phyloP scores from a whole-genome alignment of 202 grass and related monocot genomes.

The Setaria italica region DNA sequence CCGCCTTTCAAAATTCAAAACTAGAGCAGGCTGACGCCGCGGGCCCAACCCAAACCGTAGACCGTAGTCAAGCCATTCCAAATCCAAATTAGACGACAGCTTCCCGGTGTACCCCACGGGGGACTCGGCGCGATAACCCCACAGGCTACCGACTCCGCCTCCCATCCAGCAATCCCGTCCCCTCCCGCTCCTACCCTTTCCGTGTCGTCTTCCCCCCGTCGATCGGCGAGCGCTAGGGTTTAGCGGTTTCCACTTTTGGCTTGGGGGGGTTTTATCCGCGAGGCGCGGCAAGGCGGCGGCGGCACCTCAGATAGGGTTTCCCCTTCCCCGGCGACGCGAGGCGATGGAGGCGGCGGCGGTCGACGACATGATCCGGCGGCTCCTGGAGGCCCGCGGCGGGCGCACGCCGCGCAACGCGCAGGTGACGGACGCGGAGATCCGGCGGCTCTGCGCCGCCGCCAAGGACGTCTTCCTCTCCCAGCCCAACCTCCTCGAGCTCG shows the following conservation, averaged over 20 bases:
- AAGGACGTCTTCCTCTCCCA: constrained; percentile 60
- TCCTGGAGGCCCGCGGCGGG: constrained; percentile 64
- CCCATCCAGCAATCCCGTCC: neutral
- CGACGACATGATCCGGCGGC: constrained; percentile 73
- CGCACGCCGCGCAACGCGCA: constrained; percentile 64
- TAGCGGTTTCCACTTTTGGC: neutral
- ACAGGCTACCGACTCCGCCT: neutral
- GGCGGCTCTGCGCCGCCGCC: constrained; percentile 64
- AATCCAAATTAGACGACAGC: neutral
- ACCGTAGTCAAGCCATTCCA: neutral
- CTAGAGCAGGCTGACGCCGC: neutral
- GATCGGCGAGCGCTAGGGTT: constrained; percentile 36
- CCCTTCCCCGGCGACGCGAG: neutral
- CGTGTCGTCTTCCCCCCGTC: constrained; percentile 7
- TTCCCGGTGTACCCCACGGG: neutral
- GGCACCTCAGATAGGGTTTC: constrained; percentile 27
- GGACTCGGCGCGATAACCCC: neutral
- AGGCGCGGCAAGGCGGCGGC: neutral
- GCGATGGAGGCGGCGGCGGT: constrained; percentile 65
- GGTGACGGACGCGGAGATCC: constrained; percentile 73
- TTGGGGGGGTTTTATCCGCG: neutral
- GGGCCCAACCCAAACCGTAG: neutral
- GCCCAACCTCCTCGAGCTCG: constrained; percentile 72
- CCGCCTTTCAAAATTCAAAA: neutral
- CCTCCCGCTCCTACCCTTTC: neutral